phyloP scores from a whole-genome alignment of 2,329 filamentous ascomycete species.

The Colletotrichum sp. region DNA sequence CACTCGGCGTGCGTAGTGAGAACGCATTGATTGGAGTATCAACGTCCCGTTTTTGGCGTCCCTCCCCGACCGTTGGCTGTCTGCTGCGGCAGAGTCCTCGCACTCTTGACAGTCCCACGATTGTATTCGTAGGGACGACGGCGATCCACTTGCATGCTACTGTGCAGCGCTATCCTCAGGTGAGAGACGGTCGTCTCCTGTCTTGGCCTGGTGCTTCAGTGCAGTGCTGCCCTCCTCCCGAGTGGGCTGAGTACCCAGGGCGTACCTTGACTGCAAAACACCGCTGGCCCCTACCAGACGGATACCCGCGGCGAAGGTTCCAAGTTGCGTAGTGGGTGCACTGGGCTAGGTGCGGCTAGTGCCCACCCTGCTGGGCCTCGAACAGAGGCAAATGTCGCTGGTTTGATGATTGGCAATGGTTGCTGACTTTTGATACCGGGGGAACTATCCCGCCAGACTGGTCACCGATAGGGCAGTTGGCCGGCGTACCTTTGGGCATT shows the following conservation, averaged over 20 bases:
- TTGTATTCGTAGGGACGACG: slow-evolving; percentile 8
- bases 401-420: slow-evolving; percentile 5
- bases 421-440: not conserved
- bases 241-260: not conserved
- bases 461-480: not conserved
- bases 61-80: not conserved
- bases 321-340: not conserved
- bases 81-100: not conserved
- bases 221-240: not conserved
- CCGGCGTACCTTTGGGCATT: not conserved
- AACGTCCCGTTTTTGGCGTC: not conserved
- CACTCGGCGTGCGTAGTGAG: not conserved
- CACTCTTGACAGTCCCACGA: not conserved
- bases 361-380: slow-evolving; percentile 5
- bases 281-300: not conserved
- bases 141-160: slow-evolving; percentile 14
- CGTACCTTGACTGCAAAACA: not conserved
- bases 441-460: not conserved
- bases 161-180: not conserved
- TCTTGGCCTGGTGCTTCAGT: not conserved
- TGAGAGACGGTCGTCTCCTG: slow-evolving; percentile 4
- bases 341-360: slow-evolving; percentile 11
- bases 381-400: slow-evolving; percentile 14
- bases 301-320: not conserved
- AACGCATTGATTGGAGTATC: not conserved